Evolutionary conservation across 176 grass and related monocot genomes (phyloP).

Genomic region (Oryza longistaminata): DNA sequence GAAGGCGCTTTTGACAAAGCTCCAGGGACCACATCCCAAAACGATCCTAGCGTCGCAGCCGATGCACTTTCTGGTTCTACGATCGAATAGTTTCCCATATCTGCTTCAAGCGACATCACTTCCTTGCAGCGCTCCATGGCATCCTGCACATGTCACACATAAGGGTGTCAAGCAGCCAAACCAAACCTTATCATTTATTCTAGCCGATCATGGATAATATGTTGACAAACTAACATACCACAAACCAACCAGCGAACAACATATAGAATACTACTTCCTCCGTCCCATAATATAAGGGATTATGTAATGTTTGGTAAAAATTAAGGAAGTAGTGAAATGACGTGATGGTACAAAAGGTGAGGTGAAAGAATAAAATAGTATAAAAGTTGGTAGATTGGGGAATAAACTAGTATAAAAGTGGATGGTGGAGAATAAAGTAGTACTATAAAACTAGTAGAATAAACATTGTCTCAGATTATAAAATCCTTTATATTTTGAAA

Average conservation of each 20-base stretch:
- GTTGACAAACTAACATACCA: background rate
- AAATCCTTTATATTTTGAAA: no score
- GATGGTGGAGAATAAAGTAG: no score
- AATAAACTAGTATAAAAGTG: no score
- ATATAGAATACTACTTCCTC: background rate
- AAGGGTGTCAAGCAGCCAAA: background rate
- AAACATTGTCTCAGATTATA: no score
- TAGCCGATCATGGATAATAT: background rate
- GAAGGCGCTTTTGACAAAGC: background rate
- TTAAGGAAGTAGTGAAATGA: no score
- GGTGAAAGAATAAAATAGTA: no score
- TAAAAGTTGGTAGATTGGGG: no score
- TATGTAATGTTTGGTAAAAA: no score
- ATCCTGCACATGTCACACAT: constrained; percentile 42
- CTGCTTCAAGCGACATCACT: constrained; percentile 70
- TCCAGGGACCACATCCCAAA: constrained; percentile 67
- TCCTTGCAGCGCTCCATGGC: constrained; percentile 76
- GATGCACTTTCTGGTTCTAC: constrained; percentile 61
- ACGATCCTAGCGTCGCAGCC: constrained; percentile 46
- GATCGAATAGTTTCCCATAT: constrained; percentile 37
- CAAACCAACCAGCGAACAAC: background rate
- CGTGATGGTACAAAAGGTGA: no score
- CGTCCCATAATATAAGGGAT: no score
- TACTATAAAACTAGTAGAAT: no score
- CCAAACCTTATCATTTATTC: background rate